phyloP scores from a whole-genome alignment of 2,329 filamentous ascomycete species.

The Exserohilum turcica region DNA sequence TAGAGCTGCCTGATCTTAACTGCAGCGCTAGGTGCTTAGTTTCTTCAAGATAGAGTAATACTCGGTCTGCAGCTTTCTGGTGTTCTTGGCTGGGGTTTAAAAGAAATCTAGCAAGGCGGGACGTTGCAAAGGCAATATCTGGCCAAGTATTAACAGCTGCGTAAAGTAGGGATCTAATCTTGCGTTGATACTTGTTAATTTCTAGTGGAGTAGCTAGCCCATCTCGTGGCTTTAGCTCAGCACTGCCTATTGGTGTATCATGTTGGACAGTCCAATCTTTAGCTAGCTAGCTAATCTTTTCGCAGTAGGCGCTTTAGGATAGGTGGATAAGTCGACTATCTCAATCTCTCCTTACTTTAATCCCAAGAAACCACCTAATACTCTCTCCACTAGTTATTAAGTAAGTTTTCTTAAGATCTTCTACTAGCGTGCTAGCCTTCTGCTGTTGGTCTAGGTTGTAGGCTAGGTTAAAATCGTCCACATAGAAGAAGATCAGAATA shows the following conservation, averaged over 20 bases:
- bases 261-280: neutral
- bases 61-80: neutral
- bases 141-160: slow-evolving; percentile 7
- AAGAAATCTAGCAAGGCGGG: neutral
- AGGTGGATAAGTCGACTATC: neutral
- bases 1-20: neutral
- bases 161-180: slow-evolving; percentile 2
- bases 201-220: neutral
- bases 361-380: slow-evolving; percentile 16
- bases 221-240: neutral
- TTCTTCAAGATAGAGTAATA: neutral
- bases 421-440: neutral
- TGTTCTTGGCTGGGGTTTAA: neutral
- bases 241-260: neutral
- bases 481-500: slow-evolving; percentile 1
- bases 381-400: neutral
- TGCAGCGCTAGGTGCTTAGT: neutral
- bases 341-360: neutral
- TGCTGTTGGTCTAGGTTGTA: neutral
- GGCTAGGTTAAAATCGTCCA: slow-evolving; percentile 11
- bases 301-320: neutral
- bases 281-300: neutral
- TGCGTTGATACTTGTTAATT: slow-evolving; percentile 6
- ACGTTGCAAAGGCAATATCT: slow-evolving; percentile 12
- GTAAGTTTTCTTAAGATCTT: slow-evolving; percentile 4